Percentiles rank a stretch among this genome's conserved stretches.
phyloP scores from a whole-genome alignment of 2,329 filamentous ascomycete species.

The Davidsoniella australis region DNA sequence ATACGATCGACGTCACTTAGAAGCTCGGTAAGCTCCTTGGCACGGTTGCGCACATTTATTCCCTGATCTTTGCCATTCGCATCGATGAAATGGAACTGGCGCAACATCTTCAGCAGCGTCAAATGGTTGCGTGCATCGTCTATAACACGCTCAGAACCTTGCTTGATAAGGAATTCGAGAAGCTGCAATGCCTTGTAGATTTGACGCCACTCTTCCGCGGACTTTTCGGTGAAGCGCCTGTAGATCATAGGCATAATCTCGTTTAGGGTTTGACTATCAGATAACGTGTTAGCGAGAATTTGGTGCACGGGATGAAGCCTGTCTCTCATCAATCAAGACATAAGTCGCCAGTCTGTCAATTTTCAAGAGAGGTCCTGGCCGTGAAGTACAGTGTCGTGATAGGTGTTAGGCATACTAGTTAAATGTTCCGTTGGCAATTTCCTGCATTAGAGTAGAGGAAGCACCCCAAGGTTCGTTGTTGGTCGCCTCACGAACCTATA shows the following conservation, averaged over 20 bases:
- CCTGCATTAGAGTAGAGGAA: conserved; percentile 75
- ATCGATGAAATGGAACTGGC: conserved; percentile 95
- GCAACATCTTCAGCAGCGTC: conserved; percentile 91
- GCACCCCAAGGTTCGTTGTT: conserved; percentile 98
- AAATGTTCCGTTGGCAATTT: conserved; percentile 94
- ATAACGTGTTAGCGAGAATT: neutral
- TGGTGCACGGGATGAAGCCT: neutral
- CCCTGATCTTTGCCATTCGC: conserved; percentile 96
- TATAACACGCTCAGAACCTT: conserved; percentile 91
- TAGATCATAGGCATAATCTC: conserved; percentile 99
- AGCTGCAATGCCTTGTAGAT: conserved; percentile 98
- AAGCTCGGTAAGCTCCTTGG: conserved; percentile 90
- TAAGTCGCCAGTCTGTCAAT: neutral
- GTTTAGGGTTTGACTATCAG: conserved; percentile 71
- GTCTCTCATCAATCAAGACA: no score
- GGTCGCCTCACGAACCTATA: conserved; percentile 82
- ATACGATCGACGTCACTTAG: conserved; percentile 83
- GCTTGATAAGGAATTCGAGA: conserved; percentile 93
- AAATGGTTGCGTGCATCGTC: conserved; percentile 93
- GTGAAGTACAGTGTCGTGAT: neutral
- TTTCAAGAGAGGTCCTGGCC: neutral
- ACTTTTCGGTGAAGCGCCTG: conserved; percentile 95
- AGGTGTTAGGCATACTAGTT: conserved; percentile 57
- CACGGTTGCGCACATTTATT: conserved; percentile 89
- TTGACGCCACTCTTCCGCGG: conserved; percentile 95